These are phyloP conservation scores for Cyclospora cayetanensis DNA, from an alignment of 169 alveolate species.

Conservation along the genomic window DNA sequence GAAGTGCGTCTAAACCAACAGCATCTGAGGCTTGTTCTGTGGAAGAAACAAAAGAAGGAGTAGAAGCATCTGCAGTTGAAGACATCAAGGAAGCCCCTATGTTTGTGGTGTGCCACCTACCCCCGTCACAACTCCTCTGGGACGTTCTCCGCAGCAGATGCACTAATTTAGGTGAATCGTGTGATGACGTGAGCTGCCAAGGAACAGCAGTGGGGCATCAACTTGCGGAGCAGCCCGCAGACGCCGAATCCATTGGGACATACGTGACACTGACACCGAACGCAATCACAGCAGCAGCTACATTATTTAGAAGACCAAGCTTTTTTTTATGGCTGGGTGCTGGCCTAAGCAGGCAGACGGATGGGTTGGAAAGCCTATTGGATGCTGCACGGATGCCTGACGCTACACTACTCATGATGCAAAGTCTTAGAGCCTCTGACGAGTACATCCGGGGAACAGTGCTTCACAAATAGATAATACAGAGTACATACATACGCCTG, in stretches of 20 bases:
- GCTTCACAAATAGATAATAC: not conserved
- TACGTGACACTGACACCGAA: conserved; percentile 9
- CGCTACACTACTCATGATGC: conserved; percentile 33
- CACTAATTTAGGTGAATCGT: not conserved
- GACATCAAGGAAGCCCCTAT: not conserved
- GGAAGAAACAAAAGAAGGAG: conserved; percentile 34
- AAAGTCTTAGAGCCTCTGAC: conserved; percentile 10
- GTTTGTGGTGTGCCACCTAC: conserved; percentile 44
- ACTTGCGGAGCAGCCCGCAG: not conserved
- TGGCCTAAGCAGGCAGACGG: conserved; percentile 19
- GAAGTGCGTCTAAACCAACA: not conserved
- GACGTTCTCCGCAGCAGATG: not conserved
- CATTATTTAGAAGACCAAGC: conserved; percentile 25
- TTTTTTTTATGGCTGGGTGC: conserved; percentile 38
- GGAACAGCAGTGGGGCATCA: conserved; percentile 4
- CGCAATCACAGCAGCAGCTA: not conserved
- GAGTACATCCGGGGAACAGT: no score
- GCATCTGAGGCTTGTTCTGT: not conserved
- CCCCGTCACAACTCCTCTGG: conserved; percentile 46
- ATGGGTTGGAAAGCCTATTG: conserved; percentile 1
- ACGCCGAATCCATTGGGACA: not conserved
- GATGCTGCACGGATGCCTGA: conserved; percentile 13
- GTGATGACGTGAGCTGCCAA: conserved; percentile 8
- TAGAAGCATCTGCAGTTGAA: conserved; percentile 16
- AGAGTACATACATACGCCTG: not conserved